phyloP scores from a whole-genome alignment of 192 early-diverging fungal genomes.

The Neocallimastix lanati region DNA sequence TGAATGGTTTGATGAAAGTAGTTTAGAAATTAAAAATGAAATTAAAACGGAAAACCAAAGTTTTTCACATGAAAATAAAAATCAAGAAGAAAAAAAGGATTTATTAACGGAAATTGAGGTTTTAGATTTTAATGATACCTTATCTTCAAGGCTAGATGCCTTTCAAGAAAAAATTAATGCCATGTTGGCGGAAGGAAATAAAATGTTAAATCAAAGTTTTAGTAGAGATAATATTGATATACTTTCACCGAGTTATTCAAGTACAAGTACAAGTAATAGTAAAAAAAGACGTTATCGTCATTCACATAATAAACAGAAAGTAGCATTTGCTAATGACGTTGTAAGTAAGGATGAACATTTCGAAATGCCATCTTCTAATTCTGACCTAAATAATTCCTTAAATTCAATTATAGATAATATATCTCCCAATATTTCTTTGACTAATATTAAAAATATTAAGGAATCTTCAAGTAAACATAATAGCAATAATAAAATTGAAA shows the following conservation, averaged over 20 bases:
- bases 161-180: background rate
- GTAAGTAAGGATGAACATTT: background rate
- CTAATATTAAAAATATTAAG: background rate
- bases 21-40: background rate
- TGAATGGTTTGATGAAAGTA: background rate
- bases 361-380: background rate
- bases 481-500: background rate
- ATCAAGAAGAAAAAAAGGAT: background rate
- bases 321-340: background rate
- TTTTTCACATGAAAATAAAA: background rate
- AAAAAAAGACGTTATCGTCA: background rate
- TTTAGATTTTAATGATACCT: background rate
- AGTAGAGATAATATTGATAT: background rate
- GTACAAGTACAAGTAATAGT: background rate
- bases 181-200: background rate
- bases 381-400: background rate
- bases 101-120: background rate
- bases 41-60: background rate
- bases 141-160: background rate
- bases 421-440: too few relatives aligned
- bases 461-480: background rate
- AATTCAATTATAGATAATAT: too few relatives aligned
- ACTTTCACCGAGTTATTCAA: too few relatives aligned
- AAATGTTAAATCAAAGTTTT: background rate
- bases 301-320: background rate